Conservation (phyloP, 2,329 filamentous ascomycete species). For the Apiospora pterosperma region DNA sequence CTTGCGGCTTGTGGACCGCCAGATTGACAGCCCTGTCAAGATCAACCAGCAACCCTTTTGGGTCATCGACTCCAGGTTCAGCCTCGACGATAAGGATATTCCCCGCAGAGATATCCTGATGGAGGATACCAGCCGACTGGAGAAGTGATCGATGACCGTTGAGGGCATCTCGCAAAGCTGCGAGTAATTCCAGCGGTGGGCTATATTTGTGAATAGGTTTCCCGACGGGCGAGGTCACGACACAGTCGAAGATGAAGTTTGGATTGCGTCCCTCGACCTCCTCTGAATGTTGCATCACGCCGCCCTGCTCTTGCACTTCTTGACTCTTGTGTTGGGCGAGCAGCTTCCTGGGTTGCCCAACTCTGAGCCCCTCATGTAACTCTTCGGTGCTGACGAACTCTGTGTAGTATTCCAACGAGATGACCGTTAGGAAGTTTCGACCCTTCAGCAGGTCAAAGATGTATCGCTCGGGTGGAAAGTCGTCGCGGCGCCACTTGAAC, state of each 20-base stretch:
- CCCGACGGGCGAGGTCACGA: slow-evolving; percentile 21
- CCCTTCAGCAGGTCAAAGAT: slow-evolving; percentile 25
- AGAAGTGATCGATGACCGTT: slow-evolving; percentile 20
- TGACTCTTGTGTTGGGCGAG: slow-evolving; percentile 1
- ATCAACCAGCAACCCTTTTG: slow-evolving; percentile 20
- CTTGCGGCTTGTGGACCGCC: slow-evolving; percentile 2
- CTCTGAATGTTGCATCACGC: slow-evolving; percentile 14
- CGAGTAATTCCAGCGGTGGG: slow-evolving; percentile 15
- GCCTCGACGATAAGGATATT: slow-evolving; percentile 20
- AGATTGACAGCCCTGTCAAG: slow-evolving; percentile 19
- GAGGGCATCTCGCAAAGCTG: slow-evolving; percentile 19
- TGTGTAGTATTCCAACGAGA: slow-evolving; percentile 25
- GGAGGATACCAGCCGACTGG: slow-evolving; percentile 17
- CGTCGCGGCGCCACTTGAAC: slow-evolving; percentile 30
- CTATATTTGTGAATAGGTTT: slow-evolving; percentile 17
- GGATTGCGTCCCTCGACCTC: slow-evolving; percentile 15
- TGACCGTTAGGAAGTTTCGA: slow-evolving; percentile 23
- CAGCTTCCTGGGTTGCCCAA: slow-evolving; percentile 17
- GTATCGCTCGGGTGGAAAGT: slow-evolving; percentile 27
- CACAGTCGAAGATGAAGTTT: slow-evolving; percentile 17
- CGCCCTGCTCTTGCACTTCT: background rate
- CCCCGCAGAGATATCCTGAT: slow-evolving; percentile 18
- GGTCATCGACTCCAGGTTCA: slow-evolving; percentile 12
- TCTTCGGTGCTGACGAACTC: slow-evolving; percentile 22
- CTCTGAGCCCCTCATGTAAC: slow-evolving; percentile 20